These are phyloP conservation scores for Termitomyces sp. DNA, from an alignment of 768 basidiomycete genomes.

Conservation along the genomic window DNA sequence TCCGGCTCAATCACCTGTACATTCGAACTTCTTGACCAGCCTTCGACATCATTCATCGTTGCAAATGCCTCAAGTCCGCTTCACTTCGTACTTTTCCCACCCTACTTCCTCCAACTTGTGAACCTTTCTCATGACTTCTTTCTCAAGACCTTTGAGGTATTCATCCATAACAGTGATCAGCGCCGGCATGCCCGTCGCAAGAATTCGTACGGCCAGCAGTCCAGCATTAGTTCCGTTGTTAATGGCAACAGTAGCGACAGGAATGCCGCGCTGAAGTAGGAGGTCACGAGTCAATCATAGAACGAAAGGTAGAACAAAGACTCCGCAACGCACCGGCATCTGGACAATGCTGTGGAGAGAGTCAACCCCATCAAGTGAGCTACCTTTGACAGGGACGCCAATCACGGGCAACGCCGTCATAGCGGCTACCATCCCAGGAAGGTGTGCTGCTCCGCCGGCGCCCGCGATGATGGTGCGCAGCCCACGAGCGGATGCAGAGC, in stretches of 20 bases:
- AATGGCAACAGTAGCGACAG: constrained; percentile 96
- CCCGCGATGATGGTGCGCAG: constrained; percentile 83
- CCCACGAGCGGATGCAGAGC: constrained; percentile 62
- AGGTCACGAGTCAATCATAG: background rate
- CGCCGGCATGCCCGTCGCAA: constrained; percentile 66
- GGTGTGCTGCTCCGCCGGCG: constrained; percentile 96
- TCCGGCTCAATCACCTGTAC: background rate
- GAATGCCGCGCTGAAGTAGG: constrained; percentile 75
- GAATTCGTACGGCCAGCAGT: constrained; percentile 85
- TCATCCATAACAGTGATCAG: constrained; percentile 63
- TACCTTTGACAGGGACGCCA: constrained; percentile 96
- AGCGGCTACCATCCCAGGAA: constrained; percentile 97
- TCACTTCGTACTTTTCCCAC: constrained; percentile 77
- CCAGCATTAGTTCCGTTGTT: constrained; percentile 94
- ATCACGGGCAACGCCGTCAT: constrained; percentile 91
- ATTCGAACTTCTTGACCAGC: background rate
- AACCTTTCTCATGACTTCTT: constrained; percentile 76
- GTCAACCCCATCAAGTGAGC: constrained; percentile 91
- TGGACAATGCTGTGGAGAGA: constrained; percentile 97
- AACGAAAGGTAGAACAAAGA: background rate
- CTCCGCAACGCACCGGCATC: constrained; percentile 76
- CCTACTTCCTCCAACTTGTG: constrained; percentile 72
- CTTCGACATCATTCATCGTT: background rate
- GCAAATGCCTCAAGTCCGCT: constrained; percentile 15
- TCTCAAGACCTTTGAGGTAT: constrained; percentile 66